Evolutionary conservation across 129 eudicot genomes (phyloP).

Genomic region (Flaveria ramosissima): DNA sequence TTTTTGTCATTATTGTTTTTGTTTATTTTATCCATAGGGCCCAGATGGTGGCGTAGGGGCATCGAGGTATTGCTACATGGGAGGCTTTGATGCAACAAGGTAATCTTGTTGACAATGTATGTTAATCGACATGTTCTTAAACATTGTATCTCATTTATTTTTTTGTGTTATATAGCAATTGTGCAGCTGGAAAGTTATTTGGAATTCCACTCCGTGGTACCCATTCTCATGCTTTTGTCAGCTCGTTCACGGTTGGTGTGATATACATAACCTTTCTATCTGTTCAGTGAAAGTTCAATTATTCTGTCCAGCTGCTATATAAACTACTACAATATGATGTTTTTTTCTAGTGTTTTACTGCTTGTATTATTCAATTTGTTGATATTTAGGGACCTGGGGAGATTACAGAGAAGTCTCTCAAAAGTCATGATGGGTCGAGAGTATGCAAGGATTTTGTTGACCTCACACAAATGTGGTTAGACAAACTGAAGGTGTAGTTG

Average conservation of each 20-base stretch:
- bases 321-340: background rate
- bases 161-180: slow-evolving; percentile 61
- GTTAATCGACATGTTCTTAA: slow-evolving; percentile 5
- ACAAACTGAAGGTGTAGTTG: slow-evolving; percentile 74
- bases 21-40: slow-evolving; percentile 49
- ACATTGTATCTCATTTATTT: slow-evolving; percentile 17
- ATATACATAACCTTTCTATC: slow-evolving; percentile 18
- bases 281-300: slow-evolving; percentile 5
- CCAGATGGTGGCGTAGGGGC: slow-evolving; percentile 99
- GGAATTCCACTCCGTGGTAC: slow-evolving; percentile 99
- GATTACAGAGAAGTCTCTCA: slow-evolving; percentile 75
- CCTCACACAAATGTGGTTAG: slow-evolving; percentile 78
- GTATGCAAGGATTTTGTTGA: slow-evolving; percentile 81
- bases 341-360: background rate
- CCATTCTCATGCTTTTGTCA: slow-evolving; percentile 99
- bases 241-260: slow-evolving; percentile 71
- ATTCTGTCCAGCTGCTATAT: background rate
- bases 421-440: slow-evolving; percentile 62
- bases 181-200: slow-evolving; percentile 95
- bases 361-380: slow-evolving; percentile 20
- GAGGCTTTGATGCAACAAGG: slow-evolving; percentile 99
- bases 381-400: slow-evolving; percentile 85
- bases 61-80: slow-evolving; percentile 93
- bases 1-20: background rate
- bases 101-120: slow-evolving; percentile 32